These are phyloP conservation scores for Trichosporon coremiiforme DNA, from an alignment of 1,284 basidiomycete species.

Conservation along the genomic window DNA sequence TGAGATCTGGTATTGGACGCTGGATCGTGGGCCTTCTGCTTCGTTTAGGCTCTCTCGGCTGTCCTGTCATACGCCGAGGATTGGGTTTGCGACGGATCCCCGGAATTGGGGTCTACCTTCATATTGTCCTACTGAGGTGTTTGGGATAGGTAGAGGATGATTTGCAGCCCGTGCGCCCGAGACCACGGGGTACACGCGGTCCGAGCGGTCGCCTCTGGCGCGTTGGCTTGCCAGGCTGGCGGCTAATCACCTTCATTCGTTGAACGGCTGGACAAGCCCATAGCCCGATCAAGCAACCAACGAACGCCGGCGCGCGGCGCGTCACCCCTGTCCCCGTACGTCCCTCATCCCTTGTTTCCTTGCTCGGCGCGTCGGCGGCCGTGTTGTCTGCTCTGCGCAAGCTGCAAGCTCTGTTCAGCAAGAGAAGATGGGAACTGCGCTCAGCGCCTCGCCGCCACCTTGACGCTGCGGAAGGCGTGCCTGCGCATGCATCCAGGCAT, in stretches of 20 bases:
- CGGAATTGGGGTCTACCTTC: background rate
- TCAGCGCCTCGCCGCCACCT: background rate
- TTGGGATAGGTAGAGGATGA: background rate
- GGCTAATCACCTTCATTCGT: background rate
- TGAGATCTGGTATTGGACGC: background rate
- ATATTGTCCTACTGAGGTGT: no score
- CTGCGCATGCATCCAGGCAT: background rate
- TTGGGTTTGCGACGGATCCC: background rate
- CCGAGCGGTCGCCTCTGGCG: conserved; percentile 5
- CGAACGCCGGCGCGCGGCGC: background rate
- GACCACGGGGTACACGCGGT: background rate
- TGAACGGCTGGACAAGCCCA: no score
- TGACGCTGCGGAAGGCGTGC: background rate
- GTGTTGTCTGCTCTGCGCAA: background rate
- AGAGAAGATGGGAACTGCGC: background rate
- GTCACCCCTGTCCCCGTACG: background rate
- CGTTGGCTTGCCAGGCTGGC: background rate
- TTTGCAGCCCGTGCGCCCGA: background rate
- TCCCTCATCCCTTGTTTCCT: no score
- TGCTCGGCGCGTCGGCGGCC: background rate
- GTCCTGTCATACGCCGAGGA: background rate
- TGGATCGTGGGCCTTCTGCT: background rate
- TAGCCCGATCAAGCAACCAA: background rate
- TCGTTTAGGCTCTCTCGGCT: background rate
- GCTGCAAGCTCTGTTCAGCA: no score